Percentiles rank a stretch among this genome's conserved stretches.
Conservation (phyloP, 352 stramenopile species). For the Phytophthora kernoviae region DNA sequence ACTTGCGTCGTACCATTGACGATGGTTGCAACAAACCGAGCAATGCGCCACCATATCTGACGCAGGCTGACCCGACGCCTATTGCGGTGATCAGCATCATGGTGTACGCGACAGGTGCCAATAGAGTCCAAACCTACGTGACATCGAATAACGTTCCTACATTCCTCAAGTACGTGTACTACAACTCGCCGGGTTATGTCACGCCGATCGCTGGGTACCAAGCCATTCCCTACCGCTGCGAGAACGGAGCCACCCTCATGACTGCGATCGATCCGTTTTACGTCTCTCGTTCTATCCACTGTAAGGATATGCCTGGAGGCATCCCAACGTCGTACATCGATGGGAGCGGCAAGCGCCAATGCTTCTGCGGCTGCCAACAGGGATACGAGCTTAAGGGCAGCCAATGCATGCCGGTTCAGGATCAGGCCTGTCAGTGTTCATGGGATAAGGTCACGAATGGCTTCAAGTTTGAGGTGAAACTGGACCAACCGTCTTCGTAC, state of each 20-base stretch:
- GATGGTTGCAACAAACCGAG: neutral
- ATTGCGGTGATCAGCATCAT: neutral
- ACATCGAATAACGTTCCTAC: neutral
- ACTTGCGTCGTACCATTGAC: neutral
- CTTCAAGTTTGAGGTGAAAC: neutral
- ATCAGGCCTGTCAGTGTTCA: neutral
- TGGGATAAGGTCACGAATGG: neutral
- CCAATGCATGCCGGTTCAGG: neutral
- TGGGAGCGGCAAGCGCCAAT: neutral
- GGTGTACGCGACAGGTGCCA: neutral
- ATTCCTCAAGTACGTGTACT: neutral
- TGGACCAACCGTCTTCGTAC: neutral
- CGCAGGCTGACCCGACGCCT: too few species aligned
- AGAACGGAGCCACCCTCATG: neutral
- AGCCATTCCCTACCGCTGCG: neutral
- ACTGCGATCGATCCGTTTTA: neutral
- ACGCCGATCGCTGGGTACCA: neutral
- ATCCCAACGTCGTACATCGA: neutral
- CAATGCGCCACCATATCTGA: neutral
- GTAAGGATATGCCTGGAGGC: neutral
- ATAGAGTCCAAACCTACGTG: neutral
- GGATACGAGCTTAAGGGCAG: neutral
- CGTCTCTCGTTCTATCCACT: neutral
- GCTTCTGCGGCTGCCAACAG: neutral
- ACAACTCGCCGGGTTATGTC: neutral